Evolutionary conservation across 2,329 filamentous ascomycete species (phyloP), one percentile per base, ranked within the genome.

Genomic region (Aspergillus sp.): DNA sequence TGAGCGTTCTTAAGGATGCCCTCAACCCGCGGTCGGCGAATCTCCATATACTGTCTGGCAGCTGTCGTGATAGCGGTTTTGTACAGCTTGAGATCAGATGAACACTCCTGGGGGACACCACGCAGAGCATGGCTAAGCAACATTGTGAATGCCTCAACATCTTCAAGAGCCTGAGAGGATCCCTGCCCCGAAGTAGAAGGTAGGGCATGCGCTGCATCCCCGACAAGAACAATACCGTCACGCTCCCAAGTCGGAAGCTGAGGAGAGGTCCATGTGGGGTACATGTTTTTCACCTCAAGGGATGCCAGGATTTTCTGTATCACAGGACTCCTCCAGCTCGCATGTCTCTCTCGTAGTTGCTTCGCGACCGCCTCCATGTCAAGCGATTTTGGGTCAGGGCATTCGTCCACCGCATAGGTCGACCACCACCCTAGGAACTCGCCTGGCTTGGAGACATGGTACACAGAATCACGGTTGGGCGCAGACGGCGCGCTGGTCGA

Each of bases 181-280:
- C 85, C 85, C 69, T 87, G 85, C 2, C 84, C 84, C 0, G 80
- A 81, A 6, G 80, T 82, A 0, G 85, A 80, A 2, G 83, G 81
- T 59, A 87, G 74, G 0, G 84, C 84, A 71, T 87, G 85, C 0
- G 84, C 84, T 2, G 84, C 84, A 69, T 87, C 85, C 4, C 85
- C 85, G 3, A 87, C 72, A 2, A 88, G 72, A 4, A 87, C 76
- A 2, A 85, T 78, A 0, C 82, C 76, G 9, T 80, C 73, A 6
- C 76, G 71, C 22, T 77, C 75, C 83, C 83, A 85, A 19, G 74
- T 76, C 9, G 80, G 79, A 3, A 86, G 74, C 19, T 74, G 69
- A 0, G 82, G 81, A 1, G 79, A 79, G 0, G 81, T 81, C 76
- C 79, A 85, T 0, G 78, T 80, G 3, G 83, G 83, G 57, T 80